A percentile compares a stretch with the other conserved stretches of the same genome.
Evolutionary conservation across 768 basidiomycete species (phyloP).

Genomic region (Sporobolomyces roseus): DNA sequence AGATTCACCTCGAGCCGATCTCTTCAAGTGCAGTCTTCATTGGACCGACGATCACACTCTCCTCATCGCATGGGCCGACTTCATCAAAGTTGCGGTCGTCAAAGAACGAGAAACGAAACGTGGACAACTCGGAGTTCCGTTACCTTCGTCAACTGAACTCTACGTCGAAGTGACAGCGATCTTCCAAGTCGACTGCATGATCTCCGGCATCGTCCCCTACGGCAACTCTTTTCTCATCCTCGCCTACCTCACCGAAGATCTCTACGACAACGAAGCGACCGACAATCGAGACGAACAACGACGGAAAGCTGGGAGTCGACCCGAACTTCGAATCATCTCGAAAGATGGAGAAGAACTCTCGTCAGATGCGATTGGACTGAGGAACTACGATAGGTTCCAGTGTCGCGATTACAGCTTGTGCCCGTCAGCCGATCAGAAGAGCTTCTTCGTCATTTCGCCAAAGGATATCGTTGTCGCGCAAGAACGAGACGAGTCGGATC

Average conservation of each 20-base stretch:
- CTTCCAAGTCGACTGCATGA: slow-evolving; percentile 92
- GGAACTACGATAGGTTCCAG: slow-evolving; percentile 73
- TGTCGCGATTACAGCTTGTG: slow-evolving; percentile 79
- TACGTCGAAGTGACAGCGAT: slow-evolving; percentile 84
- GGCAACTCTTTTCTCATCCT: slow-evolving; percentile 65
- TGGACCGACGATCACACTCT: slow-evolving; percentile 93
- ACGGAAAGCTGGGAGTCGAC: slow-evolving; percentile 80
- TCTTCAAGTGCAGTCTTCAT: slow-evolving; percentile 84
- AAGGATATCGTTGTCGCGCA: slow-evolving; percentile 80
- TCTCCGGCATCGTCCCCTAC: slow-evolving; percentile 78
- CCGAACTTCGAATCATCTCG: slow-evolving; percentile 87
- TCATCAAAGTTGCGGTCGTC: slow-evolving; percentile 82
- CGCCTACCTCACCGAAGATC: slow-evolving; percentile 59
- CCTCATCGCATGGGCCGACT: slow-evolving; percentile 80
- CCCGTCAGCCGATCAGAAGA: slow-evolving; percentile 28
- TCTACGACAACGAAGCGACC: slow-evolving; percentile 59
- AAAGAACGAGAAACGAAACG: slow-evolving; percentile 41
- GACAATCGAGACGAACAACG: slow-evolving; percentile 69
- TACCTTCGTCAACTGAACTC: slow-evolving; percentile 47
- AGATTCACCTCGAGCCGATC: slow-evolving; percentile 82
- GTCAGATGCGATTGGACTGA: slow-evolving; percentile 73
- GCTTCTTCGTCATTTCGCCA: slow-evolving; percentile 80
- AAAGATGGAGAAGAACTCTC: slow-evolving; percentile 81
- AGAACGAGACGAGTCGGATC: slow-evolving; percentile 81
- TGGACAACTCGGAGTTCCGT: slow-evolving; percentile 24